Evolutionary conservation across 2,329 filamentous ascomycete genomes (phyloP).

Genomic region (Aspergillus sojae): DNA sequence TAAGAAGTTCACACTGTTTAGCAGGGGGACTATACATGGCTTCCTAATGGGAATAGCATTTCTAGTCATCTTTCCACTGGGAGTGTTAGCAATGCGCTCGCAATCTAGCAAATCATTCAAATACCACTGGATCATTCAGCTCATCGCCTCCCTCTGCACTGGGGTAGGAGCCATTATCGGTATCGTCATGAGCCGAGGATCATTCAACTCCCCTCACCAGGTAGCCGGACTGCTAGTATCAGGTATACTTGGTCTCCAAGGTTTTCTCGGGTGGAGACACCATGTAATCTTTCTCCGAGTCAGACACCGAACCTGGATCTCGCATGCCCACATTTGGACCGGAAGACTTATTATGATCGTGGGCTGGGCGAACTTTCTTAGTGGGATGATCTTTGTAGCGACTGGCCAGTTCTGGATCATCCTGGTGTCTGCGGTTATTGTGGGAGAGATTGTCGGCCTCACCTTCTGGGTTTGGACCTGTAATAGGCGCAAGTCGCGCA

Average conservation of each 20-base stretch:
- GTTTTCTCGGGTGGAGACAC: slow-evolving; percentile 12
- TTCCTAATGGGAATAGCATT: slow-evolving; percentile 12
- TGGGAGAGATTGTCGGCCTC: background rate
- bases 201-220: slow-evolving; percentile 7
- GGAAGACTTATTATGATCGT: slow-evolving; percentile 10
- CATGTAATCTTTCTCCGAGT: slow-evolving; percentile 13
- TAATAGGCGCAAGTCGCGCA: background rate
- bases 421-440: background rate
- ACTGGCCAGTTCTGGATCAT: slow-evolving; percentile 2
- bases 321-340: slow-evolving; percentile 13
- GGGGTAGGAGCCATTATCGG: slow-evolving; percentile 5
- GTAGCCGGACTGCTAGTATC: slow-evolving; percentile 9
- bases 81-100: slow-evolving; percentile 13
- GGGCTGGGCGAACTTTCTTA: slow-evolving; percentile 15
- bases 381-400: slow-evolving; percentile 8
- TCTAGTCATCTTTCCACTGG: slow-evolving; percentile 8
- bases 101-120: slow-evolving; percentile 6
- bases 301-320: slow-evolving; percentile 12
- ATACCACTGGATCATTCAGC: slow-evolving; percentile 15
- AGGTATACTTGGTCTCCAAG: slow-evolving; percentile 1
- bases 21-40: slow-evolving; percentile 3
- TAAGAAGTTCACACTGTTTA: background rate
- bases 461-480: slow-evolving; percentile 9
- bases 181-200: slow-evolving; percentile 2
- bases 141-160: slow-evolving; percentile 3